These are phyloP conservation scores for Pseudonectria buxi DNA, from an alignment of 2,329 filamentous ascomycete species.

Conservation along the genomic window DNA sequence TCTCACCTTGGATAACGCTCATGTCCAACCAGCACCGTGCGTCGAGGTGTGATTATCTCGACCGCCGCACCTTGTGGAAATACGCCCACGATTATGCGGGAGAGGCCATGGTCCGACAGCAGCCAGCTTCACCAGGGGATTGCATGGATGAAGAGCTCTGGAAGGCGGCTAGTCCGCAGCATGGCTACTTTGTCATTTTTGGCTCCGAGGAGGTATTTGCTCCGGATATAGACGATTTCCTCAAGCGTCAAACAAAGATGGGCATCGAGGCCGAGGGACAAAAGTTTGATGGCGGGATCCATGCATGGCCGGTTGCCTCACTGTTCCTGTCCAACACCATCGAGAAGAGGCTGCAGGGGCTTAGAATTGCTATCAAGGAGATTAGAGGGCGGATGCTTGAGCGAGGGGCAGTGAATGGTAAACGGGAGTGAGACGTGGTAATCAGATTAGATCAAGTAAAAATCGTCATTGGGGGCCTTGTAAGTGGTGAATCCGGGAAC, in stretches of 20 bases:
- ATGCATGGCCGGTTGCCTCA: conserved; percentile 74
- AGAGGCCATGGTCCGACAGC: conserved; percentile 29
- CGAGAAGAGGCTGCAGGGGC: conserved; percentile 45
- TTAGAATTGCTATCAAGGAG: conserved; percentile 35
- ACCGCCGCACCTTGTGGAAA: conserved; percentile 55
- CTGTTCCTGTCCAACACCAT: conserved; percentile 46
- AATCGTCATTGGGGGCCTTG: conserved; percentile 26
- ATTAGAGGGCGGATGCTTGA: conserved; percentile 28
- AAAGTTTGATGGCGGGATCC: conserved; percentile 61
- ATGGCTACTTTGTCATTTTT: conserved; percentile 64
- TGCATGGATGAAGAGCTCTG: conserved; percentile 62
- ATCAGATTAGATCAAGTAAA: conserved; percentile 64
- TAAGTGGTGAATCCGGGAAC: conserved; percentile 31
- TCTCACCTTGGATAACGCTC: conserved; percentile 76
- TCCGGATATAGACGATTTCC: conserved; percentile 58
- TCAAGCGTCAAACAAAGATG: conserved; percentile 47
- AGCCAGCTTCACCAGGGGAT: conserved; percentile 56
- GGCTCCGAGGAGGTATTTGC: conserved; percentile 74
- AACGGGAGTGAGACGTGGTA: conserved; percentile 15
- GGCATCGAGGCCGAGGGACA: conserved; percentile 49
- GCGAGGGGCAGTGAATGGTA: conserved; percentile 9
- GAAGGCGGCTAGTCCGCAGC: conserved; percentile 57
- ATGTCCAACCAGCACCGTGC: conserved; percentile 60
- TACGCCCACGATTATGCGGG: conserved; percentile 64
- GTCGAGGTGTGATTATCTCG: conserved; percentile 69